phyloP scores from a whole-genome alignment of 768 basidiomycete species.

The Lactifluus piperatus region DNA sequence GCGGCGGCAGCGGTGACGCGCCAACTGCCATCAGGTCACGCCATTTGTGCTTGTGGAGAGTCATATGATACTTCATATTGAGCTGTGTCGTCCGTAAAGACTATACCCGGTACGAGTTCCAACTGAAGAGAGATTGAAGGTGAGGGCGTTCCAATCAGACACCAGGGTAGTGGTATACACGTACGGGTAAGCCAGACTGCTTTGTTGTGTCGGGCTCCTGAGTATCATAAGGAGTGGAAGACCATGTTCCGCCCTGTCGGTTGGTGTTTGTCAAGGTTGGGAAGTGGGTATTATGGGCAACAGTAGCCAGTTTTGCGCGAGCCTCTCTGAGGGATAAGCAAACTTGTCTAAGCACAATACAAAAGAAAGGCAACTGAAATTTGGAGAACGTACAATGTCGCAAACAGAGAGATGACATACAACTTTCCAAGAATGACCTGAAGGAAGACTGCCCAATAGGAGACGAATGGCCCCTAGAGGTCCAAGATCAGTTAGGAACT shows the following conservation, averaged over 20 bases:
- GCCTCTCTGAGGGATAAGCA: constrained; percentile 1
- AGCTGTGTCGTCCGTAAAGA: neutral
- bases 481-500: neutral
- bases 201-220: neutral
- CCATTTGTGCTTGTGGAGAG: neutral
- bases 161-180: neutral
- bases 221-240: neutral
- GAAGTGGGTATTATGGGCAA: neutral
- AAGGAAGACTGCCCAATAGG: constrained; percentile 24
- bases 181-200: neutral
- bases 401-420: constrained; percentile 27
- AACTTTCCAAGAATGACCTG: constrained; percentile 26
- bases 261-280: neutral
- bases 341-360: neutral
- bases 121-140: neutral
- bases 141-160: neutral
- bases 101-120: neutral
- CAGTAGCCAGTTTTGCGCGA: neutral
- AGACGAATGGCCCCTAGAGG: constrained; percentile 15
- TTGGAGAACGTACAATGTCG: constrained; percentile 22
- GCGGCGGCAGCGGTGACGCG: neutral
- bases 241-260: neutral
- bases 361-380: neutral
- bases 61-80: neutral
- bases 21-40: neutral